Conservation (phyloP, 495 filamentous ascomycete species). For the Astrothelium macrocarpum region DNA sequence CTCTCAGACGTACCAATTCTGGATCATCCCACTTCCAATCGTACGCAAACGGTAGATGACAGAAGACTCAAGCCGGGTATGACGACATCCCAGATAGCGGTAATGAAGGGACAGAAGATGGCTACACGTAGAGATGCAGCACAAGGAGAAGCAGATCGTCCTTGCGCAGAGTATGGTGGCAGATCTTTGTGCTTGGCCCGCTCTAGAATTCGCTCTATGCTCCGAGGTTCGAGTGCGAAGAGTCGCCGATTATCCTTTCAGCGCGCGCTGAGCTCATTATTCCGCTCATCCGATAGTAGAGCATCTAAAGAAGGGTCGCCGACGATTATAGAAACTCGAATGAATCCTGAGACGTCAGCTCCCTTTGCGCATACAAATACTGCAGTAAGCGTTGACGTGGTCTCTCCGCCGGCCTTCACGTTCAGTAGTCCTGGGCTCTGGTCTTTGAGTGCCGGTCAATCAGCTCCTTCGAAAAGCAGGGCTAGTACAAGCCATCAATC, state of each 20-base stretch:
- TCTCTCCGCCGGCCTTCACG: constrained; percentile 22
- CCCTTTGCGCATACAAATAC: not conserved
- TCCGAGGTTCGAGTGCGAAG: not conserved
- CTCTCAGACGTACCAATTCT: no score
- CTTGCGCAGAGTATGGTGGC: not conserved
- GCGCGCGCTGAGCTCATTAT: not conserved
- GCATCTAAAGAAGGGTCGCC: not conserved
- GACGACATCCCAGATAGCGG: no score
- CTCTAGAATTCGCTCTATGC: not conserved
- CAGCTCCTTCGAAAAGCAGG: constrained; percentile 6
- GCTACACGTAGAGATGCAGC: no score
- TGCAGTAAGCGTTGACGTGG: constrained; percentile 20
- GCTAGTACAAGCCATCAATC: not conserved
- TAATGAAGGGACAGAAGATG: no score
- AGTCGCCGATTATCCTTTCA: not conserved
- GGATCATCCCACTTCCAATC: no score
- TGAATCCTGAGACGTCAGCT: not conserved
- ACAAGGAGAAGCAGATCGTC: not conserved
- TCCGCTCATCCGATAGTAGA: not conserved
- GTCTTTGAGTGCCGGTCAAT: constrained; percentile 12
- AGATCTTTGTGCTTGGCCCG: not conserved
- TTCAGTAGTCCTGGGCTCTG: constrained; percentile 22
- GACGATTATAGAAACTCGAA: not conserved
- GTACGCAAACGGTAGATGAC: no score
- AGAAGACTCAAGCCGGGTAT: no score